Evolutionary conservation across 768 basidiomycete genomes (phyloP).

Genomic region (Serpula lacrymans): DNA sequence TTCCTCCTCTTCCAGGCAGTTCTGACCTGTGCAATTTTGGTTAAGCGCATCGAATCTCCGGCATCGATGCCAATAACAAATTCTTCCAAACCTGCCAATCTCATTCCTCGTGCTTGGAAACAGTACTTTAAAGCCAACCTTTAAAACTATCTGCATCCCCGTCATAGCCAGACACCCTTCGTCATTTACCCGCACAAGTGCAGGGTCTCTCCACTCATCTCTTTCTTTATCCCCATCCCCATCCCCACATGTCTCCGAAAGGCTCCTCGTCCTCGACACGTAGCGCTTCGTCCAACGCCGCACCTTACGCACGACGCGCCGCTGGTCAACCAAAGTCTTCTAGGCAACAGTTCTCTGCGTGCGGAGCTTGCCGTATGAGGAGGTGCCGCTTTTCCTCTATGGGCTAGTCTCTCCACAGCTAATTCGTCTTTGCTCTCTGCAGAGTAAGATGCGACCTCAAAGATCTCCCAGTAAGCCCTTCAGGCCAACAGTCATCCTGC

Average conservation of each 20-base stretch:
- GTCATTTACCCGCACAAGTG: slow-evolving; percentile 16
- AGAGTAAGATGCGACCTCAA: slow-evolving; percentile 95
- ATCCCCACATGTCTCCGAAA: slow-evolving; percentile 56
- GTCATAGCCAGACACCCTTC: slow-evolving; percentile 28
- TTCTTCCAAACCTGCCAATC: slow-evolving; percentile 11
- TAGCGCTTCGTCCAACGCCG: slow-evolving; percentile 20
- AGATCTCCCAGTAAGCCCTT: slow-evolving; percentile 57
- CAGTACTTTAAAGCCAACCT: slow-evolving; percentile 16
- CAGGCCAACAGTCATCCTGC: slow-evolving; percentile 53
- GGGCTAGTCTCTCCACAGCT: not conserved
- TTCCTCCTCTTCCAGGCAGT: slow-evolving; percentile 16
- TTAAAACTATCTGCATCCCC: slow-evolving; percentile 15
- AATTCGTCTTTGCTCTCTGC: slow-evolving; percentile 1
- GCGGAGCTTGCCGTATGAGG: slow-evolving; percentile 89
- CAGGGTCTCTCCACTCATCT: not conserved
- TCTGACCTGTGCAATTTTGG: slow-evolving; percentile 19
- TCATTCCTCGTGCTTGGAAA: slow-evolving; percentile 18
- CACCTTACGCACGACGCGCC: slow-evolving; percentile 44
- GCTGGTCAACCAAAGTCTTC: slow-evolving; percentile 69
- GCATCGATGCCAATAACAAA: slow-evolving; percentile 26
- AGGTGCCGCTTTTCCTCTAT: slow-evolving; percentile 43
- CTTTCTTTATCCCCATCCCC: not conserved
- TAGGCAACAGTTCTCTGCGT: slow-evolving; percentile 87
- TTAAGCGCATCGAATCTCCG: slow-evolving; percentile 21
- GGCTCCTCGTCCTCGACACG: slow-evolving; percentile 35